Evolutionary conservation across 208 protist species (phyloP), one percentile per base, ranked within the genome.

Genomic region (Polymyxa betae): DNA sequence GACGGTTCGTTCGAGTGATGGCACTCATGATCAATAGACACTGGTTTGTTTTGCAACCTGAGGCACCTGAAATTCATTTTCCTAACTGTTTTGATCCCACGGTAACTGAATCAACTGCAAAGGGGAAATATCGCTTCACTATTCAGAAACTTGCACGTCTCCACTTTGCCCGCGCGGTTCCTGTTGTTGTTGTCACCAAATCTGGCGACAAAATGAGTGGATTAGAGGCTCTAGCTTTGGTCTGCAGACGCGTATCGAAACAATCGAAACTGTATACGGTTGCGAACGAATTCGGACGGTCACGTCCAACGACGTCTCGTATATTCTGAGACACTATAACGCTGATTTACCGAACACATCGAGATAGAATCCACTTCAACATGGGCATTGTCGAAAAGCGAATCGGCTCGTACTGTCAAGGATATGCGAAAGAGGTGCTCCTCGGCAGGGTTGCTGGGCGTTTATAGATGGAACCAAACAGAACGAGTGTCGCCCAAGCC

Each of bases 381-480:
- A 66, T 66, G 54, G 20, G 20, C 16, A 29, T 66, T 16, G 54
- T 66, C 54, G 54, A 66, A 66, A 29, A 16, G 16, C 54, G 54
- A 66, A 66, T 66, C 29, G 54, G 20, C 29, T 32, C 20, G 29
- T 66, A 66, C 54, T 66, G 54, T 66, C 54, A 66, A 66, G 54
- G 29, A 66, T 66, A 16, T 29, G 29, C 20, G 54, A 66, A 29
- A 66, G 29, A 29, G 54, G 54, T 32, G 54, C 54, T 16, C 54
- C 54, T 32, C 54, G 16, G 16, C 54, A 16, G 54, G 29, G 29
- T 29, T 66, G 54, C 29, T 66, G 54, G 54, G 54, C 54, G 54
- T 66, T 66, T 29, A 66, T 66, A 32, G 54, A 66, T 66, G 54
- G 54, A 16, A 66, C 54, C 54, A 66, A 66, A 29, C 54, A 66